These are phyloP conservation scores for Verticillium longisporum DNA, from an alignment of 2,329 filamentous ascomycete genomes.

Conservation along the genomic window DNA sequence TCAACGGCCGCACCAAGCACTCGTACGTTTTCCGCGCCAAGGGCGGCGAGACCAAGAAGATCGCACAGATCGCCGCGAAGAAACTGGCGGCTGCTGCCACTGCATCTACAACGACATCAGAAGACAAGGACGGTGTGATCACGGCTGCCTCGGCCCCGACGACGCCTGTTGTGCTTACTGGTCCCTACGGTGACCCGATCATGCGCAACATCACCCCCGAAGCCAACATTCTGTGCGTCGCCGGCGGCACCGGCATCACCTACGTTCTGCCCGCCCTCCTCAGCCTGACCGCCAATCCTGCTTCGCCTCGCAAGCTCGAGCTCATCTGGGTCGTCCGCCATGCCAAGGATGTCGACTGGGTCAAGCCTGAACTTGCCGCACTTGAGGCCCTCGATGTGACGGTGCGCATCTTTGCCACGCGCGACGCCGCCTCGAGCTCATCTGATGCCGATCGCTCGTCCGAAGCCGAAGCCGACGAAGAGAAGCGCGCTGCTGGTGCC, in stretches of 20 bases:
- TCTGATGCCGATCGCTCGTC: slow-evolving; percentile 5
- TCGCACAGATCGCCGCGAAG: slow-evolving; percentile 37
- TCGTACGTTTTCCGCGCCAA: slow-evolving; percentile 53
- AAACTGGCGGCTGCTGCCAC: slow-evolving; percentile 22
- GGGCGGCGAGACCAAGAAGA: slow-evolving; percentile 50
- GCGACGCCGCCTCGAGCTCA: slow-evolving; percentile 29
- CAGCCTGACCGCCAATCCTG: slow-evolving; percentile 9
- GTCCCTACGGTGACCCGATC: slow-evolving; percentile 54
- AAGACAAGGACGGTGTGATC: background rate
- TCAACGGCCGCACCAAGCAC: slow-evolving; percentile 35
- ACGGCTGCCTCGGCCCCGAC: slow-evolving; percentile 16
- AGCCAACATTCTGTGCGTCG: slow-evolving; percentile 31
- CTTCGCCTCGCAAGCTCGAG: slow-evolving; percentile 38
- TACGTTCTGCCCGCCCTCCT: slow-evolving; percentile 36
- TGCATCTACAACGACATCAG: background rate
- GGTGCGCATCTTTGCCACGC: slow-evolving; percentile 53
- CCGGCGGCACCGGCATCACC: slow-evolving; percentile 32
- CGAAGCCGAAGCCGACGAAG: slow-evolving; percentile 6
- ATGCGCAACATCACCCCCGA: slow-evolving; percentile 29
- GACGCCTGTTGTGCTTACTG: slow-evolving; percentile 53
- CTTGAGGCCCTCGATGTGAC: slow-evolving; percentile 39
- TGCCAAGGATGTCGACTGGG: slow-evolving; percentile 48
- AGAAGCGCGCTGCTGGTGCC: slow-evolving; percentile 15
- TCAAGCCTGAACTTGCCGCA: slow-evolving; percentile 46
- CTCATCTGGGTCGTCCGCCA: slow-evolving; percentile 61